Evolutionary conservation across 371 early-diverging fungal genomes (phyloP).

Genomic region (Actinomortierella ambigua): DNA sequence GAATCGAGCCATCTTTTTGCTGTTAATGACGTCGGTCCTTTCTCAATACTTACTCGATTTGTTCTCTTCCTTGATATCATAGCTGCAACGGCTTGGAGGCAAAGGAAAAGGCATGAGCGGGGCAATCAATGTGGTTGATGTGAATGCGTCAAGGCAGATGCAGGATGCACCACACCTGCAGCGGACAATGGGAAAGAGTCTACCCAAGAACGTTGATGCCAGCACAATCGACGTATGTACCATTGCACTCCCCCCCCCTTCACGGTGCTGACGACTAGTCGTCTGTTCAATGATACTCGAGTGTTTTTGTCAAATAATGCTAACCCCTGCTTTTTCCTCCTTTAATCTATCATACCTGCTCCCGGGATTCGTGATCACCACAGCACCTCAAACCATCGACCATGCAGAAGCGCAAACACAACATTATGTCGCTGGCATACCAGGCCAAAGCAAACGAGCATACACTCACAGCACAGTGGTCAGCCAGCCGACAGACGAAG

Average conservation of each 20-base stretch:
- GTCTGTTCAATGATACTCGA: too few species aligned
- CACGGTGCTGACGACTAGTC: too few species aligned
- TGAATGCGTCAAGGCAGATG: conserved; percentile 57
- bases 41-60: background rate
- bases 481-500: conserved; percentile 64
- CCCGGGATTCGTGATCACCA: too few species aligned
- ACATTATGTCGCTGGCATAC: conserved; percentile 78
- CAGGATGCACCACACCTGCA: conserved; percentile 51
- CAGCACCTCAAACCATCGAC: conserved; percentile 49
- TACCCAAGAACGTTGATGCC: conserved; percentile 32
- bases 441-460: conserved; percentile 73
- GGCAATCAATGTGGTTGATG: conserved; percentile 53
- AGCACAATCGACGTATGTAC: conserved; percentile 33
- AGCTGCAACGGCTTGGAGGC: conserved; percentile 54
- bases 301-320: too few species aligned
- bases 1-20: conserved; percentile 9
- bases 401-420: conserved; percentile 74
- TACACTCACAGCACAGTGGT: conserved; percentile 67
- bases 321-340: conserved; percentile 12
- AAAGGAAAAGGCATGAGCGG: conserved; percentile 50
- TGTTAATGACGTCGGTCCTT: conserved; percentile 3
- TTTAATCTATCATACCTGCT: conserved; percentile 1
- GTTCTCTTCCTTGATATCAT: background rate
- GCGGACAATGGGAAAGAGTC: conserved; percentile 20
- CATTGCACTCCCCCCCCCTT: too few species aligned